Evolutionary conservation across 192 early-diverging fungal species (phyloP).

Genomic region (Bifiguratus adelaidae): DNA sequence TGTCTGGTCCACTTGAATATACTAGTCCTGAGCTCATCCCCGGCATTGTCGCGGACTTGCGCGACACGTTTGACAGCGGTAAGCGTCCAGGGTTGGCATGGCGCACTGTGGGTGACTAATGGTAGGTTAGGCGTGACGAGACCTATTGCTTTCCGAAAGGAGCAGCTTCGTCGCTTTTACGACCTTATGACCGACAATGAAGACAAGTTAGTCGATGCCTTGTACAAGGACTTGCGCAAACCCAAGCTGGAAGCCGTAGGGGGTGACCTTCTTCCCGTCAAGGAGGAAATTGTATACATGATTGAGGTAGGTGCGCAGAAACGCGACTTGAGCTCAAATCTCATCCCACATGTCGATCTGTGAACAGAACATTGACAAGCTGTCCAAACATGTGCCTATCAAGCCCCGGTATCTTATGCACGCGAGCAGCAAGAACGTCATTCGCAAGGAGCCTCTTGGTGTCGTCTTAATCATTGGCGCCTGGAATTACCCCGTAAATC

Average conservation of each 20-base stretch:
- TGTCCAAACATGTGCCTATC: conserved; percentile 34
- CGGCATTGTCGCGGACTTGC: conserved; percentile 21
- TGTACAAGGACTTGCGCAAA: conserved; percentile 47
- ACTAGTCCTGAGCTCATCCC: background rate
- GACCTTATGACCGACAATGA: conserved; percentile 50
- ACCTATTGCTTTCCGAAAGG: conserved; percentile 33
- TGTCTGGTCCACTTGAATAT: too few relatives aligned
- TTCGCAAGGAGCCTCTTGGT: conserved; percentile 72
- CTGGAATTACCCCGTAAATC: conserved; percentile 49
- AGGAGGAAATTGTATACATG: conserved; percentile 29
- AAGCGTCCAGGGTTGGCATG: too few relatives aligned
- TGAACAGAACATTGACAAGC: conserved; percentile 43
- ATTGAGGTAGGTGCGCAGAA: conserved; percentile 8
- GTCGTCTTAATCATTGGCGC: conserved; percentile 53
- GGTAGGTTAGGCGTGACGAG: conserved; percentile 30
- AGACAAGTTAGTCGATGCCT: conserved; percentile 33
- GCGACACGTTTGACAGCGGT: conserved; percentile 17
- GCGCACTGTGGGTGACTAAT: too few relatives aligned
- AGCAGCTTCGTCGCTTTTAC: conserved; percentile 53
- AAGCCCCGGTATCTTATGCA: conserved; percentile 22
- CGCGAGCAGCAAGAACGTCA: conserved; percentile 27
- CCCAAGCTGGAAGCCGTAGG: conserved; percentile 34
- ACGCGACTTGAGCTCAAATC: background rate
- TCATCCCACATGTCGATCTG: background rate
- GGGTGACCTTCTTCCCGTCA: conserved; percentile 39